Base-by-base conservation (phyloP, 352 stramenopile genomes). In the Phytophthora litchii region DNA sequence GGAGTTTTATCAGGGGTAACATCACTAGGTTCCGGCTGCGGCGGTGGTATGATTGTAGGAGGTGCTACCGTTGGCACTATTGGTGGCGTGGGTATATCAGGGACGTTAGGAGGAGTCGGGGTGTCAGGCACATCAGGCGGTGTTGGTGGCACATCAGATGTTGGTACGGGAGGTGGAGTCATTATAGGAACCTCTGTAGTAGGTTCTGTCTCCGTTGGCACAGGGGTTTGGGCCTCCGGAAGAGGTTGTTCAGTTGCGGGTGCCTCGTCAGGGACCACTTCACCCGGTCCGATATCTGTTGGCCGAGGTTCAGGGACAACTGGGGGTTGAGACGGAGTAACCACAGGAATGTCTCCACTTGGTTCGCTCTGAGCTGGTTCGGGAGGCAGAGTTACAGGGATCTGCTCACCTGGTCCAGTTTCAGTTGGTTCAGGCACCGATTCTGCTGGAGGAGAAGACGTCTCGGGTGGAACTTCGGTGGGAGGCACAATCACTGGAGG, bases 231-330 rank as follows among this genome's bases (percentile, higher is more conserved):
- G 1, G 43, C 9, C 17, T 47, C 43, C 21, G 62, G 49, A 45
- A n/a, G 17, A 37, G 48, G 41, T 23, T 37, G 12, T 20, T 32
- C 21, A 20, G 48, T 42, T 21, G 48, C 23, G 12, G 47, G 54
- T 32, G 35, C 45, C 21, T 59, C 34, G 1, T 46, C 29, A 19
- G 63, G 56, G 54, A 65, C 61, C 9, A 42, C 47, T 42, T 41
- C 32, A 21, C 43, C 54, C 0, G 62, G 56, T 14, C 27, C 44
- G 23, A 31, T 43, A 27, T 44, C 45, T 5, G 48, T 21, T 25
- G 55, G 62, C 10, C 67, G 20, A 6, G 52, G 38, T 16, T 66
- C 42, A 38, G 49, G 50, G 35, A 61, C 29, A 9, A 55, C 25
- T 35, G 32, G 11, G 12, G 55, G 47, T 25, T 35, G 51, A 13